Evolutionary conservation across 2,329 filamentous ascomycete species (phyloP).

Genomic region (Aureobasidium sp.): DNA sequence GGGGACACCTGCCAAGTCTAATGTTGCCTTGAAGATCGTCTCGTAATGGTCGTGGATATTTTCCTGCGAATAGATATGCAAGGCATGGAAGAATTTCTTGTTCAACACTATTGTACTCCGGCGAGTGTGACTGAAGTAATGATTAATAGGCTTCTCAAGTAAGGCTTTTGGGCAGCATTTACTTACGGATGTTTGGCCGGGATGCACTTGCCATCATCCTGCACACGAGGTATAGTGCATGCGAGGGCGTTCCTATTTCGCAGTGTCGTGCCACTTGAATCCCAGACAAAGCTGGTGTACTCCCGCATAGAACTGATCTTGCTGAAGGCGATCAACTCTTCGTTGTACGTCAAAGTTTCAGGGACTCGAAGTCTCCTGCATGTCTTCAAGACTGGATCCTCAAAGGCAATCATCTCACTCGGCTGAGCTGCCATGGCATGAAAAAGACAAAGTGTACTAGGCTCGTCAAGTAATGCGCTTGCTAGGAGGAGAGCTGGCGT

Average conservation of each 20-base stretch:
- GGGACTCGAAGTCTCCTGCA: not conserved
- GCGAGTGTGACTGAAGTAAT: not conserved
- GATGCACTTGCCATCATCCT: no score
- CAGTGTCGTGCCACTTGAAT: not conserved
- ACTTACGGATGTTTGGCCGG: not conserved
- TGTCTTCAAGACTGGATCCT: not conserved
- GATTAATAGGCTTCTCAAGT: not conserved
- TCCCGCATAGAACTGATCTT: not conserved
- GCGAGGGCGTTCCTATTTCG: no score
- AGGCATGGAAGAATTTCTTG: not conserved
- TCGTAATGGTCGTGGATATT: no score
- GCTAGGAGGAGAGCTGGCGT: not conserved
- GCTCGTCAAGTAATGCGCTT: not conserved
- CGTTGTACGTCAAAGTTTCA: not conserved
- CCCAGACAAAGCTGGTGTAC: not conserved
- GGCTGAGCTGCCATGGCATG: not conserved
- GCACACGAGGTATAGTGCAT: no score
- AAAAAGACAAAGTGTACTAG: not conserved
- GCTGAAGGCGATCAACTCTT: not conserved
- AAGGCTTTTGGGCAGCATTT: not conserved
- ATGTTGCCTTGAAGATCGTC: not conserved
- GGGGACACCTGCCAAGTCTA: not conserved
- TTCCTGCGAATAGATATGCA: no score
- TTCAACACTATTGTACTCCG: not conserved
- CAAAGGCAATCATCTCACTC: not conserved